Base-by-base conservation (phyloP, 257 asterid genomes). In the Haberlea rhodopensis region DNA sequence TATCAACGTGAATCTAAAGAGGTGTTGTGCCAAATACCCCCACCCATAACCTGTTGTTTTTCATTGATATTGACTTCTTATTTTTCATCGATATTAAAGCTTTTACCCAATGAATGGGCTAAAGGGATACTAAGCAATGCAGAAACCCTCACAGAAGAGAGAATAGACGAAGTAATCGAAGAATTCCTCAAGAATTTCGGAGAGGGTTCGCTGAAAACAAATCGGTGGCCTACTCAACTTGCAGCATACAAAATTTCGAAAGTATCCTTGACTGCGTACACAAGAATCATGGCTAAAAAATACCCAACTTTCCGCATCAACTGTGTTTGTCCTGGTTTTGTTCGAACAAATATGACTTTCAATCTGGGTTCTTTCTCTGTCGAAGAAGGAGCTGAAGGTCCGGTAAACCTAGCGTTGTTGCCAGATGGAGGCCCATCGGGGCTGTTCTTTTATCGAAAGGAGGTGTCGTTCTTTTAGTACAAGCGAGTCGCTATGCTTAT, bases 181-280 rank as follows among this genome's bases (percentile, higher is more conserved):
- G 46, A 71, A 45, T 84, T 69, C 62, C 72, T 80, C 5, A 79
- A 73, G 51, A 56, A 72, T 57, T 75, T 79, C 40, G 70, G 68
- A 60, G 73, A 73, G 11, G 78, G 79, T 2, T 27, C 72, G 1
- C 4, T 75, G 28, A 63, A 78, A 65, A 75, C 79, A 25, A 75
- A 74, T 5, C 73, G 66, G 1, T 84, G 91, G 89, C 81, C 89
- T 3, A 5, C 73, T 28, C 60, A 62, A 3, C 0, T 67, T 18
- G 64, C 84, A 7, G 84, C 89, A 11, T 87, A 87, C 48, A 74
- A 69, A 32, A 61, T 84, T 51, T 76, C 90, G 25, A 87, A 87
- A 74, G 83, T 81, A 63, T 83, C 85, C 13, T 2, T 87, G 70
- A 84, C 78, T 60, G 85, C 85, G 0, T 81, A 84, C 21, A 18